Evolutionary conservation across 1,284 basidiomycete species (phyloP).

Genomic region (Hemileia vastatrix): DNA sequence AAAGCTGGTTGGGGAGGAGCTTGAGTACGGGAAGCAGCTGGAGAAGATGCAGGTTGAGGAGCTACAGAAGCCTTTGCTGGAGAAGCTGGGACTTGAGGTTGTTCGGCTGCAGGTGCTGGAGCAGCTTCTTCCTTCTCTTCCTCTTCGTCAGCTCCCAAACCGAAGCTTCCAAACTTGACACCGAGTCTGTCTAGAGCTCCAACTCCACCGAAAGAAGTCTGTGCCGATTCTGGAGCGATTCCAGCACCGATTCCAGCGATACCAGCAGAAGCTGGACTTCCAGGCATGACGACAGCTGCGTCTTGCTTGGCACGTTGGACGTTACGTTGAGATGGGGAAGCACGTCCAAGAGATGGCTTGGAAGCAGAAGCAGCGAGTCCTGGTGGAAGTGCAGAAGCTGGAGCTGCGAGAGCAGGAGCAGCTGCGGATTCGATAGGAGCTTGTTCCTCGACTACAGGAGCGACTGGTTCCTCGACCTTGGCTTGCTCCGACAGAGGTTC

Average conservation of each 20-base stretch:
- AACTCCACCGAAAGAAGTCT: conserved; percentile 25
- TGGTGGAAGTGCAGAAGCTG: not conserved
- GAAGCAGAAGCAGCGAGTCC: conserved; percentile 16
- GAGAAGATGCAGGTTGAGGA: conserved; percentile 30
- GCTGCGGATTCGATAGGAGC: not conserved
- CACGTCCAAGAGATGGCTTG: conserved; percentile 27
- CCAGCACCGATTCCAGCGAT: not conserved
- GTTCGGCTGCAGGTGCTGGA: conserved; percentile 23
- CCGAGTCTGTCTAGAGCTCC: conserved; percentile 40
- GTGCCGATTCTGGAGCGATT: not conserved
- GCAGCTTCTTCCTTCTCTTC: conserved; percentile 25
- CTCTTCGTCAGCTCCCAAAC: conserved; percentile 19
- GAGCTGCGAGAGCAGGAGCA: not conserved
- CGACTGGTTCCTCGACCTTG: conserved; percentile 21
- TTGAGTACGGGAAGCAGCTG: conserved; percentile 28
- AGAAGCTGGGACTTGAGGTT: conserved; percentile 6
- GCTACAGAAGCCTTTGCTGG: conserved; percentile 19
- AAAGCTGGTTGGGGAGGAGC: not conserved
- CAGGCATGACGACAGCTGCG: conserved; percentile 39
- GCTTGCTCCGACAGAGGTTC: not conserved
- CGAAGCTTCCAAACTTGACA: conserved; percentile 37
- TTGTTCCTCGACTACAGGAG: conserved; percentile 2
- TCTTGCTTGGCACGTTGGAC: conserved; percentile 39
- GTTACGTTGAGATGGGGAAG: conserved; percentile 28
- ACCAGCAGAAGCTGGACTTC: not conserved